Evolutionary conservation across 768 basidiomycete genomes (phyloP).

Genomic region (Amanita pseudoporphyria): DNA sequence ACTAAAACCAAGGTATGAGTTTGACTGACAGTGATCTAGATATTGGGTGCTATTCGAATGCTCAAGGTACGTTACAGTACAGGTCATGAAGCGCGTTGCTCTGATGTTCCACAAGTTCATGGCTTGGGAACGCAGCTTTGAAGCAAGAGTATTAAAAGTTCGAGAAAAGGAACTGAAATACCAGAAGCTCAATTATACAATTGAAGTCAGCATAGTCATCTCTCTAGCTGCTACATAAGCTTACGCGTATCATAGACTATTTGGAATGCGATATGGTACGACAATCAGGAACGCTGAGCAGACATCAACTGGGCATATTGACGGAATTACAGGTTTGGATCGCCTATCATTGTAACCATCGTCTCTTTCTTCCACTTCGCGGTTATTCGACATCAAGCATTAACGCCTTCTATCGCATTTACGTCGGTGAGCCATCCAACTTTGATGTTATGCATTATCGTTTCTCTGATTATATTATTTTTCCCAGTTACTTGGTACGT

Average conservation of each 20-base stretch:
- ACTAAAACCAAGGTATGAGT: not conserved
- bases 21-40: conserved; percentile 26
- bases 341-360: conserved; percentile 48
- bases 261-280: conserved; percentile 40
- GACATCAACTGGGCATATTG: not conserved
- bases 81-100: not conserved
- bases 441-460: conserved; percentile 7
- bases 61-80: conserved; percentile 41
- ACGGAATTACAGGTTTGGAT: conserved; percentile 43
- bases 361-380: conserved; percentile 66
- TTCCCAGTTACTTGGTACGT: conserved; percentile 4
- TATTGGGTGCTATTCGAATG: conserved; percentile 85
- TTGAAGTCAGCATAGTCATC: conserved; percentile 47
- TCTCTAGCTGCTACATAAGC: not conserved
- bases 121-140: conserved; percentile 90
- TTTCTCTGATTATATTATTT: not conserved
- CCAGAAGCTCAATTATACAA: conserved; percentile 79
- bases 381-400: conserved; percentile 51
- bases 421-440: conserved; percentile 40
- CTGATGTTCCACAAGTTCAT: conserved; percentile 51
- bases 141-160: conserved; percentile 59
- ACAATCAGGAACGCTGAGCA: not conserved
- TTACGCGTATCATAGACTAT: conserved; percentile 22
- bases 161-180: conserved; percentile 76
- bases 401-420: conserved; percentile 84